Base-by-base conservation (phyloP, 345 rosid genomes). In the Rhodamnia rubescens region DNA sequence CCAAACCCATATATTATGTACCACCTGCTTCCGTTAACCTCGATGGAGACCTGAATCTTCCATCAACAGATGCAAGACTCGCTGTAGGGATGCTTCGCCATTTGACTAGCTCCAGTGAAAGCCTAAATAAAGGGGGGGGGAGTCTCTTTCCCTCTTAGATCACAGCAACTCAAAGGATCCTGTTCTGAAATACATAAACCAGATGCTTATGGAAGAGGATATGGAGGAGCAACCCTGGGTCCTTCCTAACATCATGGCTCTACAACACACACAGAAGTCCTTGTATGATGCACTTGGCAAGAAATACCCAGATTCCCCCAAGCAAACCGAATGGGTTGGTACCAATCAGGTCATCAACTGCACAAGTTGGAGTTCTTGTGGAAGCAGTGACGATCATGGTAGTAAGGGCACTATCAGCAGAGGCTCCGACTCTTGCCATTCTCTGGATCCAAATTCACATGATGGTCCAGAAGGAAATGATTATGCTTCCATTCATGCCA, bases 121-220 rank as follows among this genome's bases (percentile, higher is more conserved):
- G 80, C 55, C 50, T 13, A 69, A 27, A 51, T 47, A 6, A 44
- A 13, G 81, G 26, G 80, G 56, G n/a, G n/a, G 80, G 20, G 85
- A 64, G 22, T 82, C 90, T 50, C 57, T 55, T 50, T 52, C 26
- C 56, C 87, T 96, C 90, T 52, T 91, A 10, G 95, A 90, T 58
- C 95, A 92, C 83, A 88, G 86, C 69, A 90, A 91, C 10, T 92
- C 90, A 26, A 87, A 90, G 2, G 94, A 94, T n/a, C 84, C 93
- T 2, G 90, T 94, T 51, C 91, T 94, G 86, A 92, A 85, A 87
- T 94, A 92, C 88, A 91, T 95, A 27, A 91, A 88, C 81, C 93
- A 92, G 92, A 84, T 94, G 85, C 96, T 93, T 26, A 88, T 95
- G 98, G 98, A 95, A 87, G 96, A 94, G 90, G 90, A 90, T 87